Evolutionary conservation across 2,329 filamentous ascomycete genomes (phyloP).

Genomic region (Capronia coronata): DNA sequence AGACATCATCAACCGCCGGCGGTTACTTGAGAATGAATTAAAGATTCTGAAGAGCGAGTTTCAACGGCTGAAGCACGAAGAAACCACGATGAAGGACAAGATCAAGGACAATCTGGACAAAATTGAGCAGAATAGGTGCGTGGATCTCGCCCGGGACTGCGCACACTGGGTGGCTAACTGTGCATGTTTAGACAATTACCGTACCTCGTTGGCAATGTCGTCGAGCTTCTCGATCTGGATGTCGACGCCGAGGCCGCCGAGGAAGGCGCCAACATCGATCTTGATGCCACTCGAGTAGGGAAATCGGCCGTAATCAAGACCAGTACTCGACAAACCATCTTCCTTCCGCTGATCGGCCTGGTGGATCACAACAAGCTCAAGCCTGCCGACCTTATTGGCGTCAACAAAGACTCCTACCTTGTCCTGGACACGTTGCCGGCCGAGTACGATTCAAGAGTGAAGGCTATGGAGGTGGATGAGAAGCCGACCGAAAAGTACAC

Average conservation of each 20-base stretch:
- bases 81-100: conserved; percentile 92
- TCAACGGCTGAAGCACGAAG: conserved; percentile 89
- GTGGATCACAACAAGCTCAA: conserved; percentile 94
- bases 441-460: conserved; percentile 97
- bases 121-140: conserved; percentile 96
- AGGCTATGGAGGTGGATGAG: conserved; percentile 99
- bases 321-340: conserved; percentile 96
- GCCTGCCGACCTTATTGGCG: conserved; percentile 91
- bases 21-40: conserved; percentile 93
- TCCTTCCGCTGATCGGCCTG: conserved; percentile 90
- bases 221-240: conserved; percentile 93
- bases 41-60: conserved; percentile 98
- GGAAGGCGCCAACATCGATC: conserved; percentile 96
- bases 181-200: conserved; percentile 69
- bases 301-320: conserved; percentile 99
- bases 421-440: conserved; percentile 93
- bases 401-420: conserved; percentile 98
- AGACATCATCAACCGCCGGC: conserved; percentile 85
- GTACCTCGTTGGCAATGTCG: conserved; percentile 96
- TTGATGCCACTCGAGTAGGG: conserved; percentile 91
- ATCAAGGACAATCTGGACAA: conserved; percentile 99
- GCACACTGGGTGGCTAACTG: conserved; percentile 16
- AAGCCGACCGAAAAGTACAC: conserved; percentile 99
- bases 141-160: conserved; percentile 1
- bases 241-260: conserved; percentile 93